A percentile compares a stretch with the other conserved stretches of the same genome.
phyloP scores from a whole-genome alignment of 495 filamentous ascomycete species.

The Lentithecium fluviatile region DNA sequence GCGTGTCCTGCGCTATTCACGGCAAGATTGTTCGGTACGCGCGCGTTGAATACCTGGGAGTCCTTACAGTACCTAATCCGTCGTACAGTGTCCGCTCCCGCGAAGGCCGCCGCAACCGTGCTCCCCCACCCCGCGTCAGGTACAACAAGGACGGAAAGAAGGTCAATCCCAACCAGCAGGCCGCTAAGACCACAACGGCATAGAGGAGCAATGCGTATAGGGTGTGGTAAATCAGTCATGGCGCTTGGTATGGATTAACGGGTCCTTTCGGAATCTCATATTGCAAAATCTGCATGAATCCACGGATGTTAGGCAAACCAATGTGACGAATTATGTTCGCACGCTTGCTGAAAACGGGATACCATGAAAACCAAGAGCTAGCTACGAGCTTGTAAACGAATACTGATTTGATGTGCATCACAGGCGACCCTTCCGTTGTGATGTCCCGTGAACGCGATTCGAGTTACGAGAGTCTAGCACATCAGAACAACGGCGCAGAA shows the following conservation, averaged over 20 bases:
- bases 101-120: constrained; percentile 97
- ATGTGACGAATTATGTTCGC: constrained; percentile 25
- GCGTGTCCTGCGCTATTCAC: constrained; percentile 99
- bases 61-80: neutral
- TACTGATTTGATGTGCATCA: constrained; percentile 25
- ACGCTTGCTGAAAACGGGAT: constrained; percentile 5
- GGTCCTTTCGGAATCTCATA: constrained; percentile 34
- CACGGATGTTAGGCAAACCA: constrained; percentile 12
- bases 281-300: constrained; percentile 32
- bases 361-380: constrained; percentile 15
- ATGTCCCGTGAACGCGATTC: neutral
- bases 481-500: no score
- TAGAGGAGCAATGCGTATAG: constrained; percentile 53
- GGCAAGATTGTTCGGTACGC: constrained; percentile 99
- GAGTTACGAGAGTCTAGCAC: no score
- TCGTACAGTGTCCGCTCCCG: constrained; percentile 87
- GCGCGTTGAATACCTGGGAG: constrained; percentile 36
- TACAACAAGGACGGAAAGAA: constrained; percentile 99
- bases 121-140: constrained; percentile 90
- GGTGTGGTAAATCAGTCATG: constrained; percentile 26
- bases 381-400: constrained; percentile 32
- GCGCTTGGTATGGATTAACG: constrained; percentile 31
- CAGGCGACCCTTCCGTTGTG: neutral
- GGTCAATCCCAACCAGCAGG: constrained; percentile 81
- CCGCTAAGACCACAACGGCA: constrained; percentile 37